These are phyloP conservation scores for Fusarium sp. DNA, from an alignment of 2,329 filamentous ascomycete species.

Conservation along the genomic window DNA sequence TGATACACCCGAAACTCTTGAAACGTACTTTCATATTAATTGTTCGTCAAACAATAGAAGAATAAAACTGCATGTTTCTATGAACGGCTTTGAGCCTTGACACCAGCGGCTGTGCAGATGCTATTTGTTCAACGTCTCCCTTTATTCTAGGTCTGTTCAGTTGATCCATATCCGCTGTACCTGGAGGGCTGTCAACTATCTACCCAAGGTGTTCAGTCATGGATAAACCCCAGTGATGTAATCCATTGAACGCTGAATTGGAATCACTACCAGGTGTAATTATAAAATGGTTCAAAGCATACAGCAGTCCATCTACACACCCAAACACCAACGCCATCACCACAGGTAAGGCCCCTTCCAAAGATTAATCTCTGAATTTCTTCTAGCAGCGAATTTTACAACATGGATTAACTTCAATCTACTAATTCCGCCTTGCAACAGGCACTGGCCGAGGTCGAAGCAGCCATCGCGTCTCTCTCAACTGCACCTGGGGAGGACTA, in stretches of 20 bases:
- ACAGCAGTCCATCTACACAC: not conserved
- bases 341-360: not conserved
- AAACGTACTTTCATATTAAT: rapidly evolving
- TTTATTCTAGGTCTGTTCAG: not conserved
- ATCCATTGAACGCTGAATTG: not conserved
- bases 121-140: rapidly evolving
- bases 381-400: not conserved
- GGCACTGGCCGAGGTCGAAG: not conserved
- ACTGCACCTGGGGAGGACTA: not conserved
- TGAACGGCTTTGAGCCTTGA: too few relatives aligned
- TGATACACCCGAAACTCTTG: rapidly evolving
- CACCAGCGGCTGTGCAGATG: not conserved
- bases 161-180: too few relatives aligned
- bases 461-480: not conserved
- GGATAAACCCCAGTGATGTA: rapidly evolving
- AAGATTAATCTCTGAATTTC: not conserved
- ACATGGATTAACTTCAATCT: not conserved
- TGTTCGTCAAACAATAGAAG: not conserved
- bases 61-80: not conserved
- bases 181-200: not conserved
- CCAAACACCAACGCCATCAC: not conserved
- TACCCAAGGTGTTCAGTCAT: not conserved
- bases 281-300: not conserved
- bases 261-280: rapidly evolving
- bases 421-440: not conserved